Base-by-base conservation (phyloP, 495 filamentous ascomycete species). In the Penicillium lagena region DNA sequence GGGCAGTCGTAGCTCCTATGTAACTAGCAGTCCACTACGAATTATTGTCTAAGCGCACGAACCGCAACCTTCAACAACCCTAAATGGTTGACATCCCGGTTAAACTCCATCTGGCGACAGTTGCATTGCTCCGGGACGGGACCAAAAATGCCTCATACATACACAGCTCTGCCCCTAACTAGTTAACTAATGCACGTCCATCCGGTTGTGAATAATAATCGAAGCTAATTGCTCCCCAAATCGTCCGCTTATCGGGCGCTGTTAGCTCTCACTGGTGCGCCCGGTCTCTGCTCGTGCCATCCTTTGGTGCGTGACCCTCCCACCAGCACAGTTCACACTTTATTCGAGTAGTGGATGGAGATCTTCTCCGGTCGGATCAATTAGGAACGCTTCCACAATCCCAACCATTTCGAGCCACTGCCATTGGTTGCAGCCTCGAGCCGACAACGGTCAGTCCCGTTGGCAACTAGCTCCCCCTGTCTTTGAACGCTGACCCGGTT, bases 311-410 rank as follows among this genome's bases (percentile, higher is more conserved):
- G 4, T 29, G 11, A 15, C 15, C 11, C 7, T 14, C 22, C 50
- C 45, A 50, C 53, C 44, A 51, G 57, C 57, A 60, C 57, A 58
- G 57, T 54, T 60, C 57, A 58, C 57, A 60, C 51, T 48, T 60
- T 60, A 60, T 57, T 57, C 44, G 35, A n/a, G 31, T 27, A 22
- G 22, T 6, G 22, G 22, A 30, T 9, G 30, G 11, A 38, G 17
- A 35, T n/a, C 10, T 37, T 38, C 29, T 46, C 38, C 29, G 22
- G 27, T 30, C 29, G 29, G 34, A 11, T 33, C 9, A n/a, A 35
- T 35, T 42, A 31, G 27, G 32, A 35, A 34, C 34, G 30, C 34
- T 49, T 39, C 40, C 41, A 31, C 17, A 49, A 49, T 49, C 17
- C 39, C 46, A 49, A 44, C n/a, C 22, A 0, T 22, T 22, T 22